phyloP scores from a whole-genome alignment of 345 rosid genomes.

The Brassica carinata region DNA sequence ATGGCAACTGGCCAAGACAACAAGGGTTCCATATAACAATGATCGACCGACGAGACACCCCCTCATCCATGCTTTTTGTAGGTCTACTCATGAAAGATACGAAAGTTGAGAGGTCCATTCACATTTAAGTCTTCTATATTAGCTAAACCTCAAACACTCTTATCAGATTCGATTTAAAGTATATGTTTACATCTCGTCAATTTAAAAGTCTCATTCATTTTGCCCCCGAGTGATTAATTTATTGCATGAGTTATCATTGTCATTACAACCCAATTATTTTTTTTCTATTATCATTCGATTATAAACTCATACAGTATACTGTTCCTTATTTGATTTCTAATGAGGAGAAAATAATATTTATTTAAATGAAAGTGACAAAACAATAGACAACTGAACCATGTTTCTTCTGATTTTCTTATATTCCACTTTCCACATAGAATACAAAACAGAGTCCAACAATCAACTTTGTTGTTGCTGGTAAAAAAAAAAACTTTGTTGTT shows the following conservation, averaged over 20 bases:
- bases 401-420: not conserved
- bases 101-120: constrained; percentile 21
- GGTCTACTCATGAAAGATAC: constrained; percentile 27
- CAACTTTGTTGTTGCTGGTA: not conserved
- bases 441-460: not conserved
- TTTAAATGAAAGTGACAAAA: constrained; percentile 5
- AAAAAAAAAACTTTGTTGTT: not conserved
- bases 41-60: constrained; percentile 10
- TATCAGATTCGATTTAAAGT: not conserved
- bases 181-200: not conserved
- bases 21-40: not conserved
- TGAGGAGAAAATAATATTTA: not conserved
- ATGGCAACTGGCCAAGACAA: not conserved
- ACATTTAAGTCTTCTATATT: constrained; percentile 19
- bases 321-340: not conserved
- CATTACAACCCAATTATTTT: constrained; percentile 4
- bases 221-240: not conserved
- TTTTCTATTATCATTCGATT: not conserved
- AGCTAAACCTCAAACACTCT: constrained; percentile 22
- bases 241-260: not conserved
- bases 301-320: not conserved
- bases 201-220: constrained; percentile 26
- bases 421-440: not conserved
- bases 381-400: not conserved
- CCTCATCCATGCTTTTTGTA: constrained; percentile 12